These are phyloP conservation scores for Phaeosphaeriaceae sp. DNA, from an alignment of 2,329 filamentous ascomycete species.

Conservation along the genomic window DNA sequence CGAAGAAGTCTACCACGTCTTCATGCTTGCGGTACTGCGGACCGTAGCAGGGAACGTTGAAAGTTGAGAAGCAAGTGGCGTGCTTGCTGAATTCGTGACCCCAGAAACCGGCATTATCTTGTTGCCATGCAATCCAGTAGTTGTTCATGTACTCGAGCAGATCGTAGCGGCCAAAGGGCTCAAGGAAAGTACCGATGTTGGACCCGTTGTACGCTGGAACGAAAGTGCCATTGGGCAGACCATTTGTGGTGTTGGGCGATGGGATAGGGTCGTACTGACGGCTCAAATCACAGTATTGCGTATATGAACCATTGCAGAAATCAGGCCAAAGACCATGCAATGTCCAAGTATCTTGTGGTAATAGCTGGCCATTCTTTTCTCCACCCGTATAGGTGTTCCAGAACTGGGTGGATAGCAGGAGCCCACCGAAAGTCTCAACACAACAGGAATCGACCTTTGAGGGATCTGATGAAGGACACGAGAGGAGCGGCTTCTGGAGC, in stretches of 20 bases:
- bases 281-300: slow-evolving; percentile 70
- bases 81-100: slow-evolving; percentile 73
- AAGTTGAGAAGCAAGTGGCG: slow-evolving; percentile 71
- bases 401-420: slow-evolving; percentile 68
- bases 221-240: slow-evolving; percentile 57
- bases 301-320: slow-evolving; percentile 65
- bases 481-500: slow-evolving; percentile 47
- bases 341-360: slow-evolving; percentile 65
- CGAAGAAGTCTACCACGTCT: slow-evolving; percentile 70
- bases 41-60: slow-evolving; percentile 70
- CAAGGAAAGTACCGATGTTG: slow-evolving; percentile 65
- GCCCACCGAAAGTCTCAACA: slow-evolving; percentile 68
- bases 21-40: slow-evolving; percentile 62
- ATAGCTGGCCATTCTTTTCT: slow-evolving; percentile 63
- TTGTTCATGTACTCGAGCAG: slow-evolving; percentile 71
- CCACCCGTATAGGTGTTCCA: slow-evolving; percentile 70
- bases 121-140: slow-evolving; percentile 67
- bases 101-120: slow-evolving; percentile 68
- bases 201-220: slow-evolving; percentile 67
- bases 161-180: slow-evolving; percentile 64
- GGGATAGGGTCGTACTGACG: slow-evolving; percentile 70
- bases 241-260: slow-evolving; percentile 69
- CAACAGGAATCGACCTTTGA: slow-evolving; percentile 66
- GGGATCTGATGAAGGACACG: slow-evolving; percentile 40
- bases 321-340: slow-evolving; percentile 59